Base-by-base conservation (phyloP, 768 basidiomycete species). In the Xanthoconium stramineum region DNA sequence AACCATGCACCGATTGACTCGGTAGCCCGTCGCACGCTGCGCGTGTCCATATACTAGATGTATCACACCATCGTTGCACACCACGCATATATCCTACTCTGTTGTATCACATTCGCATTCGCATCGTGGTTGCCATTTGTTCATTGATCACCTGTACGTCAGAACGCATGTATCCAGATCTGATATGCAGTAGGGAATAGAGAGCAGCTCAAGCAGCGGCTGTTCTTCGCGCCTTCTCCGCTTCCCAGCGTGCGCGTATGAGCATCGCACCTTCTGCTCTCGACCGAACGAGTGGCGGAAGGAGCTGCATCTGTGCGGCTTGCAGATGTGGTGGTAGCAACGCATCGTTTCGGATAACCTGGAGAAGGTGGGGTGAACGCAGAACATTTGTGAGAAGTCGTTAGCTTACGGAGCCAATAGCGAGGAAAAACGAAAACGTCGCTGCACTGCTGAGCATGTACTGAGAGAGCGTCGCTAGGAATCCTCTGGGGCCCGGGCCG, bases 371-470 rank as follows among this genome's bases (percentile, higher is more conserved):
- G 43, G 48, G n/a, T 50, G 37, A 56, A 37, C 45, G 20, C 51
- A 59, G 51, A 52, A 40, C 29, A 30, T 10, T 20, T 20, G 17
- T 3, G 17, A 36, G 30, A 49, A 38, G 38, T 30, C 56, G 28
- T 38, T 5, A 20, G 67, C 85, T 65, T 67, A 95, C 94, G 32
- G 94, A 94, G 67, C 93, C 90, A 66, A 97, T 91, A 39, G 93
- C 84, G 58, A 98, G 86, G 86, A 98, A 98, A 78, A 98, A 98
- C 3, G 88, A 88, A 72, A 99, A 98, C 0, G 96, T 97, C 9
- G 95, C 95, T 6, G 92, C 96, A 64, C 96, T 98, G 66, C 91
- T 92, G 30, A 98, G 83, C 97, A 99, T 99, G 73, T 98, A 98
- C 65, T 95, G 93, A 14, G 95, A 96, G 49, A 99, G 83, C 1